phyloP scores from a whole-genome alignment of 371 early-diverging fungal genomes.

The Zychaea mexicana region DNA sequence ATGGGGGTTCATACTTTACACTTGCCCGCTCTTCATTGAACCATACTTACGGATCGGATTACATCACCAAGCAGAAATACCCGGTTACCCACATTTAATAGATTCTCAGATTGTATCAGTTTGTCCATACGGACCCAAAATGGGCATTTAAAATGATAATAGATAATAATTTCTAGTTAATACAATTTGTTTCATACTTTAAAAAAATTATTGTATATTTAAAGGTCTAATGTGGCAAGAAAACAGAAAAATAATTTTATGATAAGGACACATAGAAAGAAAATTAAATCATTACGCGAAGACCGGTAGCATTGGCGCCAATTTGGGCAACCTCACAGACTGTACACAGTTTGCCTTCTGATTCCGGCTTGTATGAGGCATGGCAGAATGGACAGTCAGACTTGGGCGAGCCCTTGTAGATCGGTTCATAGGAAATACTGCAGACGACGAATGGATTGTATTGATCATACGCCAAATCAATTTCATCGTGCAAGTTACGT shows the following conservation, averaged over 20 bases:
- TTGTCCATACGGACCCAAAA: conserved; percentile 30
- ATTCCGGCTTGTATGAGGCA: conserved; percentile 86
- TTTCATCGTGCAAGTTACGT: conserved; percentile 77
- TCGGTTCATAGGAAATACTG: conserved; percentile 79
- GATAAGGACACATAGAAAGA: background rate
- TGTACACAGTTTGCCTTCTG: conserved; percentile 74
- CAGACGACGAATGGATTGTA: conserved; percentile 92
- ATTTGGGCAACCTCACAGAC: conserved; percentile 83
- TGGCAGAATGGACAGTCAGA: conserved; percentile 86
- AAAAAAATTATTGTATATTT: conserved; percentile 2
- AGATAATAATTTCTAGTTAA: background rate
- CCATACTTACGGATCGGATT: conserved; percentile 35
- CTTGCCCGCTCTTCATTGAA: conserved; percentile 36
- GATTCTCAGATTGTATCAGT: conserved; percentile 20
- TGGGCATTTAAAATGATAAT: background rate
- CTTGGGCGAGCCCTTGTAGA: conserved; percentile 81
- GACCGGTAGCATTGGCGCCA: conserved; percentile 52
- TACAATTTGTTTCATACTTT: background rate
- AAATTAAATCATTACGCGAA: conserved; percentile 39
- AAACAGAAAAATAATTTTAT: background rate
- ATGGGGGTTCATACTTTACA: conserved; percentile 24
- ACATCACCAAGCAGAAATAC: conserved; percentile 26
- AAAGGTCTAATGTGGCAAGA: conserved; percentile 4
- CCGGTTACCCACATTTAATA: conserved; percentile 33
- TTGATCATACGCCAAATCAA: conserved; percentile 88